Conservation (phyloP, 192 early-diverging fungal species). For the Mycoemilia scoparia region DNA sequence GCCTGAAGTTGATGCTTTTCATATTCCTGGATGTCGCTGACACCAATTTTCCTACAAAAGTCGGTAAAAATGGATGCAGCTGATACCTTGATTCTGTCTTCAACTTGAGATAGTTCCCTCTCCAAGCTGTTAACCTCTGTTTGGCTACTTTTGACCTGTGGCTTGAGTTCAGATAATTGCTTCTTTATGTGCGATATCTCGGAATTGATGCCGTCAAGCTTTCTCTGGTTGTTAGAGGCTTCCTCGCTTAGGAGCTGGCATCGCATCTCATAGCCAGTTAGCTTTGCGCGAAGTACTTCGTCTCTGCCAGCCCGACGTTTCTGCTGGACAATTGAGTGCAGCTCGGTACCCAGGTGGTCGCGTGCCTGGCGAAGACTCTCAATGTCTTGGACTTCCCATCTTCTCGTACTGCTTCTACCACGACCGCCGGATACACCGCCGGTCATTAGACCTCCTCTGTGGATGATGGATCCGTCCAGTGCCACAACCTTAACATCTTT, state of each 20-base stretch:
- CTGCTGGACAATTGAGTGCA: conserved; percentile 50
- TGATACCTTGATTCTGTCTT: conserved; percentile 26
- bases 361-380: conserved; percentile 55
- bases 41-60: conserved; percentile 58
- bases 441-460: conserved; percentile 92
- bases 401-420: conserved; percentile 23
- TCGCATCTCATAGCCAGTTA: conserved; percentile 39
- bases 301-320: conserved; percentile 50
- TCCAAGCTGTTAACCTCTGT: conserved; percentile 26
- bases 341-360: conserved; percentile 45
- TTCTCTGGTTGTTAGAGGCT: conserved; percentile 30
- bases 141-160: conserved; percentile 9
- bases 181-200: conserved; percentile 36
- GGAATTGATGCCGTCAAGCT: conserved; percentile 36
- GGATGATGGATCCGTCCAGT: conserved; percentile 85
- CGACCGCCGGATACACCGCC: conserved; percentile 40
- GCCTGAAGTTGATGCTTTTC: conserved; percentile 54
- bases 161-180: conserved; percentile 8
- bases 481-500: conserved; percentile 82
- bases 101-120: conserved; percentile 18
- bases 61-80: conserved; percentile 56
- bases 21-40: conserved; percentile 70
- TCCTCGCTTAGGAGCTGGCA: conserved; percentile 39
- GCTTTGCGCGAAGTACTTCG: conserved; percentile 35
- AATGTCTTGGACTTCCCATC: conserved; percentile 82